Percentiles rank a stretch among this genome's conserved stretches.
These are phyloP conservation scores for Naumovozyma castellii DNA, from an alignment of 805 yeast species.

Conservation along the genomic window DNA sequence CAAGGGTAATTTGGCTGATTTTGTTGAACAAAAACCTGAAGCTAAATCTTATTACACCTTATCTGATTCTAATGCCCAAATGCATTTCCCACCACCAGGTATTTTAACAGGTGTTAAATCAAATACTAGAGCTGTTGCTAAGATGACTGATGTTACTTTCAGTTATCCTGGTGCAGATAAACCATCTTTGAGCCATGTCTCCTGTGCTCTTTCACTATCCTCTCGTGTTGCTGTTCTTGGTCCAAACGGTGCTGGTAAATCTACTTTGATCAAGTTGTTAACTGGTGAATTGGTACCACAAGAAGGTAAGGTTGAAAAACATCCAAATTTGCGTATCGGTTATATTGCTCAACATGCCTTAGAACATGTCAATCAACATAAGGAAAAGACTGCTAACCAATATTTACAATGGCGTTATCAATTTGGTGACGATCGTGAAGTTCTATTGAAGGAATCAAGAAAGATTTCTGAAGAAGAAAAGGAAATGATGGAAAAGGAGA, in stretches of 20 bases:
- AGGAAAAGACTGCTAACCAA: constrained; percentile 96
- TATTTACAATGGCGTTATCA: constrained; percentile 97
- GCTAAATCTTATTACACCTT: constrained; percentile 93
- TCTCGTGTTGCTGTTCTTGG: constrained; percentile 95
- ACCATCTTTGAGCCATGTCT: constrained; percentile 69
- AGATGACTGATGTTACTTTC: constrained; percentile 77
- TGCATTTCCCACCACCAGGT: constrained; percentile 99
- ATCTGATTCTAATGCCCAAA: constrained; percentile 84
- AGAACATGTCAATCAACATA: constrained; percentile 94
- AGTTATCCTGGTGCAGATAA: constrained; percentile 81
- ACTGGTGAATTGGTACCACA: constrained; percentile 88
- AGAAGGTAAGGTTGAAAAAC: constrained; percentile 88
- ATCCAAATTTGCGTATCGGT: constrained; percentile 95
- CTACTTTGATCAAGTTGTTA: constrained; percentile 84
- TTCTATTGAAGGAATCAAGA: constrained; percentile 84
- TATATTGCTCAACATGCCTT: constrained; percentile 98
- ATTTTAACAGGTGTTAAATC: constrained; percentile 95
- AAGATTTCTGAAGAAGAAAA: constrained; percentile 66
- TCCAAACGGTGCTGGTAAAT: constrained; percentile 98
- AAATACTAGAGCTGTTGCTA: constrained; percentile 85
- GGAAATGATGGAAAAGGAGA: constrained; percentile 64
- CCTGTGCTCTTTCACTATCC: constrained; percentile 88
- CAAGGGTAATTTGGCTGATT: constrained; percentile 90
- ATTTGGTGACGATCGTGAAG: constrained; percentile 97
- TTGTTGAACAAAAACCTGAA: constrained; percentile 88